phyloP scores from a whole-genome alignment of 108 stramenopile genomes.

The Bacterosira constricta region DNA sequence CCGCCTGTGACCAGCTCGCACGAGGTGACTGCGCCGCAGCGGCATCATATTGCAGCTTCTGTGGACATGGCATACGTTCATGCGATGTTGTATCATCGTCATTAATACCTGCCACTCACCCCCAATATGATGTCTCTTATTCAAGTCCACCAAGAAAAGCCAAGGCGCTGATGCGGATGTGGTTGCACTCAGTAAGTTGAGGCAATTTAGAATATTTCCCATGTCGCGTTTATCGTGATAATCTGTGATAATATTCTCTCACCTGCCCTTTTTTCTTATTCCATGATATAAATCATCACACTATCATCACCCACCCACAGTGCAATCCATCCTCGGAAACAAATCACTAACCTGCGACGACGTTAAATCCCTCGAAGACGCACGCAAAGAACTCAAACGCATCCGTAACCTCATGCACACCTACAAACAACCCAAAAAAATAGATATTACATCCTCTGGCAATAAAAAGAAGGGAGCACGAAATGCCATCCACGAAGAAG shows the following conservation, averaged over 20 bases:
- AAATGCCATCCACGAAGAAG: slow-evolving; percentile 29
- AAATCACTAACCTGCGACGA: slow-evolving; percentile 33
- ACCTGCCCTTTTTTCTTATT: background rate
- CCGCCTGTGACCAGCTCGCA: too few species aligned
- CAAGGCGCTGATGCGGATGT: background rate
- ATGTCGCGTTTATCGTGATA: too few species aligned
- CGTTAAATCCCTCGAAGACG: slow-evolving; percentile 24
- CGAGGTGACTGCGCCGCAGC: too few species aligned
- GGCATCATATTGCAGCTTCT: too few species aligned
- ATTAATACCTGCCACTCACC: background rate
- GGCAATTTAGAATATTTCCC: too few species aligned
- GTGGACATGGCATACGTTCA: too few species aligned
- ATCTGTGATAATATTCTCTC: too few species aligned
- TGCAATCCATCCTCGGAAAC: slow-evolving; percentile 39
- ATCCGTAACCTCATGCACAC: slow-evolving; percentile 36
- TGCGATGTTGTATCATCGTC: background rate
- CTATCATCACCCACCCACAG: background rate
- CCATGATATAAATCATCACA: background rate
- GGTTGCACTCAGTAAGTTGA: slow-evolving; percentile 1
- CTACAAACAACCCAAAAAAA: slow-evolving; percentile 17
- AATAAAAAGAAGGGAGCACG: slow-evolving; percentile 4
- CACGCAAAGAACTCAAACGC: slow-evolving; percentile 28
- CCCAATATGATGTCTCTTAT: background rate
- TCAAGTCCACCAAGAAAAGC: background rate
- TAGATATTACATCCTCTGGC: background rate